Conservation (phyloP, 176 grass and related monocot species). For the Paspalum notatum region DNA sequence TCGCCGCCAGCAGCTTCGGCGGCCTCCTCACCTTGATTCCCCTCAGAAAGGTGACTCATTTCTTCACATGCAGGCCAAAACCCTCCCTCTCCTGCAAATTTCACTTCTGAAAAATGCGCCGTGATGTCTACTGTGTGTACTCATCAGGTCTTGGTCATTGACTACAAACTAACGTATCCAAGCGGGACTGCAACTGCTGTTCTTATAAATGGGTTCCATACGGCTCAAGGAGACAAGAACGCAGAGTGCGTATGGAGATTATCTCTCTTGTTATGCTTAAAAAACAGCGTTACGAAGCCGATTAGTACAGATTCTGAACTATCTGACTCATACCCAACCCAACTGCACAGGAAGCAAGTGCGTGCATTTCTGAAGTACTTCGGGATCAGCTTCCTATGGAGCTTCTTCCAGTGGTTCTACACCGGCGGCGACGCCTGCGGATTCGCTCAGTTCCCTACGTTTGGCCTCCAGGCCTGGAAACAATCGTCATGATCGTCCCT, state of each 20-base stretch:
- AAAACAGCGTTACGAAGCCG: not conserved
- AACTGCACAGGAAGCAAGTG: conserved; percentile 61
- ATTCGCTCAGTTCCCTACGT: conserved; percentile 90
- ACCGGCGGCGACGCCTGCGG: conserved; percentile 78
- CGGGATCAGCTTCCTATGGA: conserved; percentile 72
- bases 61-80: not conserved
- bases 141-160: conserved; percentile 86
- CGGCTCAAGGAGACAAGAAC: conserved; percentile 71
- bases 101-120: no score
- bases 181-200: conserved; percentile 89
- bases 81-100: no score
- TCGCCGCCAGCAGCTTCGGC: conserved; percentile 68
- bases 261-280: not conserved
- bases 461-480: conserved; percentile 86
- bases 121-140: not conserved
- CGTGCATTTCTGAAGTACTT: conserved; percentile 69
- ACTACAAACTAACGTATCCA: conserved; percentile 86
- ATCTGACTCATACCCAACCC: not conserved
- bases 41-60: conserved; percentile 72
- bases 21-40: conserved; percentile 81
- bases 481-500: conserved; percentile 60
- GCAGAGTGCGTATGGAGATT: conserved; percentile 60
- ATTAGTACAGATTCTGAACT: not conserved
- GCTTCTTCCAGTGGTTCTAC: conserved; percentile 97
- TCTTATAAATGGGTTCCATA: conserved; percentile 93